Percentiles rank a stretch among this genome's conserved stretches.
Conservation (phyloP, 1,139 yeast species). For the Kluyveromyces sp. region DNA sequence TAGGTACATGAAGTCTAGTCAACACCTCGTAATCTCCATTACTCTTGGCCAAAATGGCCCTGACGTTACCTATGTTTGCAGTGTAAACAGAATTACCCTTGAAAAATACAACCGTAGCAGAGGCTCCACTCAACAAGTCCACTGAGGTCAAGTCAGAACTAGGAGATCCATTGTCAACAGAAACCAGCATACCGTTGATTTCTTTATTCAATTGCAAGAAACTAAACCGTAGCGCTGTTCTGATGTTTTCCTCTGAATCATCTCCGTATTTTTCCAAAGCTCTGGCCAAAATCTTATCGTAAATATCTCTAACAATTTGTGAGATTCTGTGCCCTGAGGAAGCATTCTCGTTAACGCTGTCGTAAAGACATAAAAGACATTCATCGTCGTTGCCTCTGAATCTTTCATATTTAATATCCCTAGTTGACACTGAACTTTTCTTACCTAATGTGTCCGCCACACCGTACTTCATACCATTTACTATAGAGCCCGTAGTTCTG, state of each 20-base stretch:
- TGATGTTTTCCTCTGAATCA: constrained; percentile 40
- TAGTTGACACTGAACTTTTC: constrained; percentile 57
- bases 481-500: constrained; percentile 83
- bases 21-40: constrained; percentile 74
- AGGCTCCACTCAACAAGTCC: constrained; percentile 79
- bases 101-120: constrained; percentile 75
- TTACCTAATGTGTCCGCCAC: constrained; percentile 82
- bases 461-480: constrained; percentile 78
- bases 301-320: constrained; percentile 68
- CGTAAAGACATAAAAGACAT: constrained; percentile 74
- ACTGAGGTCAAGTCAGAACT: constrained; percentile 40
- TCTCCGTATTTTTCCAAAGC: constrained; percentile 59
- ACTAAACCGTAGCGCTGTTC: constrained; percentile 71
- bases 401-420: constrained; percentile 83
- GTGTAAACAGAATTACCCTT: constrained; percentile 64
- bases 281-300: constrained; percentile 61
- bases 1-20: constrained; percentile 80
- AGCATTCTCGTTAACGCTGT: constrained; percentile 63
- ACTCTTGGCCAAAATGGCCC: constrained; percentile 68
- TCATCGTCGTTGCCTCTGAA: constrained; percentile 76
- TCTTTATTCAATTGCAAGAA: constrained; percentile 77
- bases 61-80: constrained; percentile 89
- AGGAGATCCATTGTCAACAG: constrained; percentile 23
- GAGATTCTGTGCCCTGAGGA: constrained; percentile 65
- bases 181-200: constrained; percentile 44